Percentiles rank a stretch among this genome's conserved stretches.
Evolutionary conservation across 1,284 basidiomycete genomes (phyloP).

Genomic region (Hemileia vastatrix): DNA sequence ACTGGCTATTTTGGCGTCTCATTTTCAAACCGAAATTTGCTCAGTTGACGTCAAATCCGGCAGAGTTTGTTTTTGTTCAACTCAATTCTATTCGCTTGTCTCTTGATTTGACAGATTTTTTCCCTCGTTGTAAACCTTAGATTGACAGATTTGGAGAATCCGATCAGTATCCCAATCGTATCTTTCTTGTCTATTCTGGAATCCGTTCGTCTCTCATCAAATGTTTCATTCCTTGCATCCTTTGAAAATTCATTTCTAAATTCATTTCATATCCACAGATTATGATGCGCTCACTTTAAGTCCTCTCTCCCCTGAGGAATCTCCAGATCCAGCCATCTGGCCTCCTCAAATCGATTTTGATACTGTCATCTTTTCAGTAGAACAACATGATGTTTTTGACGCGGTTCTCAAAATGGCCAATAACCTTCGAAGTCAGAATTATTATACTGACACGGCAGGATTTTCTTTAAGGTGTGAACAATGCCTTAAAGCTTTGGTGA

Average conservation of each 20-base stretch:
- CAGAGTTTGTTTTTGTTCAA: conserved; percentile 50
- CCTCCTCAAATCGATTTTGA: conserved; percentile 59
- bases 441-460: conserved; percentile 80
- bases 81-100: too few relatives aligned
- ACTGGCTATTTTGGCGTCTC: background rate
- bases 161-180: conserved; percentile 45
- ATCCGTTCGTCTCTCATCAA: conserved; percentile 52
- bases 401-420: conserved; percentile 64
- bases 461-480: conserved; percentile 71
- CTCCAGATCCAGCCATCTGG: conserved; percentile 12
- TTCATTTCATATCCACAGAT: conserved; percentile 45
- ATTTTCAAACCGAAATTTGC: conserved; percentile 61
- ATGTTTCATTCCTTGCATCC: background rate
- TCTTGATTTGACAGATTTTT: too few relatives aligned
- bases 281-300: conserved; percentile 79
- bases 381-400: conserved; percentile 48
- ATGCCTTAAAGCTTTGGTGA: conserved; percentile 32
- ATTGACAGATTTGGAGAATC: conserved; percentile 14
- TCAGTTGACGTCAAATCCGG: conserved; percentile 86
- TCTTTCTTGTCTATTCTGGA: conserved; percentile 74
- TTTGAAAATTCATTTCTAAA: background rate
- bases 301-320: conserved; percentile 57
- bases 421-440: conserved; percentile 61
- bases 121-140: background rate
- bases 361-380: conserved; percentile 66